Conservation (phyloP, 257 asterid genomes). For the Nicotiana knightiana region DNA sequence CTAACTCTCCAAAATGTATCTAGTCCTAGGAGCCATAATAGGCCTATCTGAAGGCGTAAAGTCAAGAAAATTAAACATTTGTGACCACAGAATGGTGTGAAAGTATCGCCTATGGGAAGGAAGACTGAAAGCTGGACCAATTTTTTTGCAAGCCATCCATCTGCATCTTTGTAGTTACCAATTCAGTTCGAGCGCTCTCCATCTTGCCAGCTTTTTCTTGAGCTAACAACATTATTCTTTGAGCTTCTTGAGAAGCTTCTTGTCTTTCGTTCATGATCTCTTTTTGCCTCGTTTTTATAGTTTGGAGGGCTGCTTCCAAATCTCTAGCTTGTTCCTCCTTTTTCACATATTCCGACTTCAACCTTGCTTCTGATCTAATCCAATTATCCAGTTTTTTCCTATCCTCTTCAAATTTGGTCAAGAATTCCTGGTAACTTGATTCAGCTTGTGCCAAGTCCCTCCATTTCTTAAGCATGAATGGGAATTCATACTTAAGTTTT, state of each 20-base stretch:
- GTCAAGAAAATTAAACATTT: no score
- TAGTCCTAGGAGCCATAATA: no score
- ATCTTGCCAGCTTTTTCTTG: constrained; percentile 10
- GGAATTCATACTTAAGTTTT: constrained; percentile 9
- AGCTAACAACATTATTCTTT: not conserved
- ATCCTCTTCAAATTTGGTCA: constrained; percentile 3
- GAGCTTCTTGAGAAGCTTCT: not conserved
- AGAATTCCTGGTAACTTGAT: not conserved
- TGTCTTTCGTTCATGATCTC: constrained; percentile 5
- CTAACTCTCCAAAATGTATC: no score
- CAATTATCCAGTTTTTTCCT: not conserved
- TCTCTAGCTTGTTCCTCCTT: not conserved
- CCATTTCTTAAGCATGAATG: constrained; percentile 8
- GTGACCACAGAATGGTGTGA: not conserved
- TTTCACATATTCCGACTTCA: not conserved
- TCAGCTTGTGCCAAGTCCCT: not conserved
- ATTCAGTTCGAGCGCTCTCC: not conserved
- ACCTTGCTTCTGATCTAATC: not conserved
- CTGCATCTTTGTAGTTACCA: not conserved
- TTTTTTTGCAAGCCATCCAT: not conserved
- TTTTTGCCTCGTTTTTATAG: not conserved
- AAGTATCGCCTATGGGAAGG: not conserved
- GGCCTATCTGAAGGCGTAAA: no score
- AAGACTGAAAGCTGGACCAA: not conserved
- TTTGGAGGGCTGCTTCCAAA: not conserved